phyloP scores from a whole-genome alignment of 2,329 filamentous ascomycete species.

The Fusarium pilosicola region DNA sequence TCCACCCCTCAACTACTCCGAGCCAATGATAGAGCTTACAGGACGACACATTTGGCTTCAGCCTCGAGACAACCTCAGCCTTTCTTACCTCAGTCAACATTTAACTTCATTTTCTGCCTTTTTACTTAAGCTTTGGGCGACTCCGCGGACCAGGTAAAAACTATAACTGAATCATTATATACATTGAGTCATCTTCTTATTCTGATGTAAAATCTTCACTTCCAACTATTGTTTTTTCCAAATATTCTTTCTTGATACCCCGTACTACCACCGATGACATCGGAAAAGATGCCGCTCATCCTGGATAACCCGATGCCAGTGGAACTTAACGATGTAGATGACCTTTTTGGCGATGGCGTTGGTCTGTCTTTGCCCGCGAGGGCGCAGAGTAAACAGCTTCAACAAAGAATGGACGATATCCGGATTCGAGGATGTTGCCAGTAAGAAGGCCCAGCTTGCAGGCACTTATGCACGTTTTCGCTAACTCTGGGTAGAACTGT shows the following conservation, averaged over 20 bases:
- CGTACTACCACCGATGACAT: constrained; percentile 45
- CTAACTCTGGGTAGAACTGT: constrained; percentile 67
- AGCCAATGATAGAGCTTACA: constrained; percentile 27
- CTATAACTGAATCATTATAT: constrained; percentile 21
- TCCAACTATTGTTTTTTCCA: constrained; percentile 8
- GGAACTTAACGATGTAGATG: constrained; percentile 71
- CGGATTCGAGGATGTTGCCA: constrained; percentile 81
- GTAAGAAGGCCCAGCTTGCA: constrained; percentile 60
- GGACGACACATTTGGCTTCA: constrained; percentile 27
- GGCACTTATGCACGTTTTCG: neutral
- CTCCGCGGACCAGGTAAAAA: constrained; percentile 3
- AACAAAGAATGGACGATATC: constrained; percentile 80
- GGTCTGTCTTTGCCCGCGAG: constrained; percentile 64
- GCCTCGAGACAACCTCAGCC: constrained; percentile 37
- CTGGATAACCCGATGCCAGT: constrained; percentile 58
- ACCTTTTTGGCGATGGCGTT: constrained; percentile 79
- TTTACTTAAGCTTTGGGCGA: constrained; percentile 17
- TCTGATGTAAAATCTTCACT: constrained; percentile 21
- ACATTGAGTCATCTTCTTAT: neutral
- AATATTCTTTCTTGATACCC: constrained; percentile 34
- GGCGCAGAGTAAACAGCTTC: constrained; percentile 67
- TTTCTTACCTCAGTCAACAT: constrained; percentile 29
- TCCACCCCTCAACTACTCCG: constrained; percentile 10
- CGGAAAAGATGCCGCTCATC: constrained; percentile 57
- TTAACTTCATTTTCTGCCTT: constrained; percentile 14